A percentile compares a stretch with the other conserved stretches of the same genome.
Evolutionary conservation across 148 eudicot species (phyloP).

Genomic region (Bassia scoparia): DNA sequence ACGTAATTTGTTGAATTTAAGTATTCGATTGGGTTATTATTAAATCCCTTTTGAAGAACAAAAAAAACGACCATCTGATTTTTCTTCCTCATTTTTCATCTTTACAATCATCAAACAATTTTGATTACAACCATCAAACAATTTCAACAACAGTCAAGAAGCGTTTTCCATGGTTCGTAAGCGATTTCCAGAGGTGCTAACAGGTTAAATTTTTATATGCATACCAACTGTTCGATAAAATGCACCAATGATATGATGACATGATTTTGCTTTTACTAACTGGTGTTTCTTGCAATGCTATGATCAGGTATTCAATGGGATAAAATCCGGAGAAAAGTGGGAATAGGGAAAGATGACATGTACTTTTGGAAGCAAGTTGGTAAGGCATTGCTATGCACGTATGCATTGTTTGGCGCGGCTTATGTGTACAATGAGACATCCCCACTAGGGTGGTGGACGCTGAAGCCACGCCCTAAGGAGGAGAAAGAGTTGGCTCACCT

Average conservation of each 20-base stretch:
- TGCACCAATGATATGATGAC: slow-evolving; percentile 29
- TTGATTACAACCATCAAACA: background rate
- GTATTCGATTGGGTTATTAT: too few relatives aligned
- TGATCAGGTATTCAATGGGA: slow-evolving; percentile 34
- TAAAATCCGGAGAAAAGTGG: slow-evolving; percentile 53
- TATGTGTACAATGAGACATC: slow-evolving; percentile 88
- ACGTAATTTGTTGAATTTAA: too few relatives aligned
- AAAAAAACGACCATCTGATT: too few relatives aligned
- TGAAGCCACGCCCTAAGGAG: slow-evolving; percentile 82
- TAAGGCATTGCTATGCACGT: slow-evolving; percentile 67
- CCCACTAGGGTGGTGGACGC: slow-evolving; percentile 94
- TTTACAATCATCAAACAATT: background rate
- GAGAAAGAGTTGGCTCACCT: slow-evolving; percentile 83
- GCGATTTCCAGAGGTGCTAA: slow-evolving; percentile 34
- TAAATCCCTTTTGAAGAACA: background rate
- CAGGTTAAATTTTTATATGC: slow-evolving; percentile 39
- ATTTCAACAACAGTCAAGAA: too few relatives aligned
- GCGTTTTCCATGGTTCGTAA: slow-evolving; percentile 60
- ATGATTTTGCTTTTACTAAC: background rate
- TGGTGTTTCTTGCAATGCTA: background rate
- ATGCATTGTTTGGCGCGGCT: slow-evolving; percentile 65
- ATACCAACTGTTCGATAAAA: slow-evolving; percentile 42
- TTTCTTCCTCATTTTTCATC: background rate
- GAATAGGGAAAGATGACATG: slow-evolving; percentile 73
- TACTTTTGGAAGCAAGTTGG: slow-evolving; percentile 88